Percentiles rank a stretch among this genome's conserved stretches.
phyloP scores from a whole-genome alignment of 306 rosid genomes.

The Ormosia emarginata region DNA sequence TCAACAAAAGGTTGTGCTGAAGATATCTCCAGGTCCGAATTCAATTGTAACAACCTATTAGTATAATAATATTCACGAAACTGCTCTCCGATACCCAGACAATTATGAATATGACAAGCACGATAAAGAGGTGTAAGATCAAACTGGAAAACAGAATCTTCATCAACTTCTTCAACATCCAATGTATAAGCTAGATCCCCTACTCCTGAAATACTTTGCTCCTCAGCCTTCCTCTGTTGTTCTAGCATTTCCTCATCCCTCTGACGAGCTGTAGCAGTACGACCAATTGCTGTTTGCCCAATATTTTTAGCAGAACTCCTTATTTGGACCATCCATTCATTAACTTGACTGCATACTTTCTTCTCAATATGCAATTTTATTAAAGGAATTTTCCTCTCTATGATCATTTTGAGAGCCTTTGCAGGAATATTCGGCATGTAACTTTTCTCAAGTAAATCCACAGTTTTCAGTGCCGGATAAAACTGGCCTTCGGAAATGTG shows the following conservation, averaged over 20 bases:
- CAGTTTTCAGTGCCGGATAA: slow-evolving; percentile 73
- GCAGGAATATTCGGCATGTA: slow-evolving; percentile 51
- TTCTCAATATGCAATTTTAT: slow-evolving; percentile 77
- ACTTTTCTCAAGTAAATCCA: slow-evolving; percentile 75
- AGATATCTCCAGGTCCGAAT: slow-evolving; percentile 78
- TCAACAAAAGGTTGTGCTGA: slow-evolving; percentile 81
- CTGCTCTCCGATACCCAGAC: slow-evolving; percentile 70
- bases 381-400: slow-evolving; percentile 72
- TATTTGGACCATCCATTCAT: slow-evolving; percentile 84
- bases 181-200: slow-evolving; percentile 58
- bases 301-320: slow-evolving; percentile 76
- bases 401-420: slow-evolving; percentile 51
- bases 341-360: slow-evolving; percentile 64
- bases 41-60: slow-evolving; percentile 86
- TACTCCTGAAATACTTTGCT: slow-evolving; percentile 42
- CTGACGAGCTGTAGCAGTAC: slow-evolving; percentile 66
- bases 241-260: slow-evolving; percentile 83
- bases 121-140: slow-evolving; percentile 92
- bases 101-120: slow-evolving; percentile 73
- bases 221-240: slow-evolving; percentile 76
- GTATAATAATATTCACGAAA: slow-evolving; percentile 81
- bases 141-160: slow-evolving; percentile 62
- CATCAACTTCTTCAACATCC: slow-evolving; percentile 71
- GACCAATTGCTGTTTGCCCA: slow-evolving; percentile 84
- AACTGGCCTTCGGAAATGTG: slow-evolving; percentile 75